Evolutionary conservation across 2,329 filamentous ascomycete genomes (phyloP).

Genomic region (Aspergillus pseudonomiae): DNA sequence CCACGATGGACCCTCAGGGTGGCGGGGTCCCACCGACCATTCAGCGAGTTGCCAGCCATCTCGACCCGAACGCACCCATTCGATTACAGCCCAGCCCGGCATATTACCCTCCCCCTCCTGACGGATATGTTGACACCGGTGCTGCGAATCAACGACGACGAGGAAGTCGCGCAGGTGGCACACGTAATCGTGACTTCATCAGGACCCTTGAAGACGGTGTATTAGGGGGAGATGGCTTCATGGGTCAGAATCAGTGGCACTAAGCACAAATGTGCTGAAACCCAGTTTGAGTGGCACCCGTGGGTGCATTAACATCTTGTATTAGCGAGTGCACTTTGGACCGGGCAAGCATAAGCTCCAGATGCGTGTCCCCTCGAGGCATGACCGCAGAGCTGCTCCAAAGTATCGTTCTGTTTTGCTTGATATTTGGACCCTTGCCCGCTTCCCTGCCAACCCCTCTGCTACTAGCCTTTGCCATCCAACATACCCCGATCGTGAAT

Average conservation of each 20-base stretch:
- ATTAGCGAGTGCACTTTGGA: conserved; percentile 17
- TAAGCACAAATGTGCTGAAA: conserved; percentile 38
- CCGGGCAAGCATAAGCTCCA: conserved; percentile 20
- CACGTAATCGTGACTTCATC: conserved; percentile 80
- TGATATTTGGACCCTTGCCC: conserved; percentile 23
- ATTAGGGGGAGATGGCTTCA: conserved; percentile 81
- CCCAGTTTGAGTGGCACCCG: conserved; percentile 9
- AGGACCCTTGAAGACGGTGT: conserved; percentile 92
- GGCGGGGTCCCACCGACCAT: conserved; percentile 90
- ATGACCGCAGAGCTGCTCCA: conserved; percentile 19
- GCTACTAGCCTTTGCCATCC: conserved; percentile 5
- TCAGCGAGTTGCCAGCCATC: conserved; percentile 91
- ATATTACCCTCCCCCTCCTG: conserved; percentile 91
- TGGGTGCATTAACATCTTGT: conserved; percentile 17
- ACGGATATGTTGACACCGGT: conserved; percentile 72
- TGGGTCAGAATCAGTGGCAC: conserved; percentile 75
- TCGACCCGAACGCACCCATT: conserved; percentile 93
- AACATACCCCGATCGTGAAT: background rate
- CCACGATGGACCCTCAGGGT: conserved; percentile 94
- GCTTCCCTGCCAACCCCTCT: conserved; percentile 15
- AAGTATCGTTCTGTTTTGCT: conserved; percentile 17
- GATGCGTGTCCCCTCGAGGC: conserved; percentile 17
- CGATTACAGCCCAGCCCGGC: conserved; percentile 92
- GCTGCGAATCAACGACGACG: conserved; percentile 70
- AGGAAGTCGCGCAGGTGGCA: conserved; percentile 67